A percentile compares a stretch with the other conserved stretches of the same genome.
Conservation (phyloP, 2,329 filamentous ascomycete species). For the Penicillium occitanis region DNA sequence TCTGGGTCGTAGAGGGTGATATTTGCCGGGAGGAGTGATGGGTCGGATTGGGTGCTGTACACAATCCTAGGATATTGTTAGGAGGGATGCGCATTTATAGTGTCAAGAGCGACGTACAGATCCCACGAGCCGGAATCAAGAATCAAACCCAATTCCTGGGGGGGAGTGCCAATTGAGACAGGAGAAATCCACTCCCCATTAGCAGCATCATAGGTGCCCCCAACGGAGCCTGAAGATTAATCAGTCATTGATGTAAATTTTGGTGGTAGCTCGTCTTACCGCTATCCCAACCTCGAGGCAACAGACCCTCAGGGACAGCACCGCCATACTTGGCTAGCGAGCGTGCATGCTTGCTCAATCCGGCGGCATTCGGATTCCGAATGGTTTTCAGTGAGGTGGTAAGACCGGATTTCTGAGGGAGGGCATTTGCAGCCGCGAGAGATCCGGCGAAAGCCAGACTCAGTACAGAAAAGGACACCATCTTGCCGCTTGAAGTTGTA, state of each 20-base stretch:
- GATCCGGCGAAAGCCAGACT: slow-evolving; percentile 7
- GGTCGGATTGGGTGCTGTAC: slow-evolving; percentile 66
- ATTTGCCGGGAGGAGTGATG: slow-evolving; percentile 43
- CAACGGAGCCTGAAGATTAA: neutral
- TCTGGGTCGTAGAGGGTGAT: slow-evolving; percentile 58
- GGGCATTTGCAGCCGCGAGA: slow-evolving; percentile 7
- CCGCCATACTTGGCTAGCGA: slow-evolving; percentile 7
- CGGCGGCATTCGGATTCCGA: slow-evolving; percentile 8
- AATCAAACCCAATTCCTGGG: slow-evolving; percentile 58
- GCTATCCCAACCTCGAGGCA: neutral
- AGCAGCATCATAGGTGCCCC: slow-evolving; percentile 6
- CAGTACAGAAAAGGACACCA: slow-evolving; percentile 9
- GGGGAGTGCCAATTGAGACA: slow-evolving; percentile 9
- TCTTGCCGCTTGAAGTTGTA: neutral
- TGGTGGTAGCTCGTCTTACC: neutral
- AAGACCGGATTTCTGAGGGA: neutral
- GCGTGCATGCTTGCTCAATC: neutral
- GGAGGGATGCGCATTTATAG: neutral
- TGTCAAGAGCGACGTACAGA: slow-evolving; percentile 46
- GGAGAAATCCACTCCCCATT: slow-evolving; percentile 15
- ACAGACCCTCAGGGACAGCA: neutral
- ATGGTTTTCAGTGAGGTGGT: slow-evolving; percentile 14
- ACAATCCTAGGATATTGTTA: slow-evolving; percentile 62
- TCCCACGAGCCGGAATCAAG: slow-evolving; percentile 75
- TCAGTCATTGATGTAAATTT: neutral